These are phyloP conservation scores for Leccinum griseonigrum DNA, from an alignment of 1,284 basidiomycete species.

Conservation along the genomic window DNA sequence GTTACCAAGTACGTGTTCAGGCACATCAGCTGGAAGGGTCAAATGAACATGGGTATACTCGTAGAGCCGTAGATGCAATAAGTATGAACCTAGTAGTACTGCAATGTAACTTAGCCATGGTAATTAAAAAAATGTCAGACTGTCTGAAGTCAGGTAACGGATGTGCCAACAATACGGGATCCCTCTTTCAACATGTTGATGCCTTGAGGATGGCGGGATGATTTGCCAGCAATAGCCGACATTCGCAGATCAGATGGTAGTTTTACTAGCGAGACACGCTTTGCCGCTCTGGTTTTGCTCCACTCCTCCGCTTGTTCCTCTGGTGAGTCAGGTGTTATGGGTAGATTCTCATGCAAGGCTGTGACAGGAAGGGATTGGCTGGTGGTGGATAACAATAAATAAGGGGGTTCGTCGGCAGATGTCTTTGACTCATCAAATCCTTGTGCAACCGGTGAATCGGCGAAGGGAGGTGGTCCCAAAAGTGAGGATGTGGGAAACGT, in stretches of 20 bases:
- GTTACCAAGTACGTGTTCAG: slow-evolving; percentile 5
- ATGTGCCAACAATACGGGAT: background rate
- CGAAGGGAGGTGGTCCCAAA: slow-evolving; percentile 33
- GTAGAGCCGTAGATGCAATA: slow-evolving; percentile 3
- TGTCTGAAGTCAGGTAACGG: slow-evolving; percentile 9
- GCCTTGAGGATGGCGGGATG: slow-evolving; percentile 11
- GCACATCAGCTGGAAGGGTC: background rate
- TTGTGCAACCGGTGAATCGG: slow-evolving; percentile 38
- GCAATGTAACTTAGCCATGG: slow-evolving; percentile 6
- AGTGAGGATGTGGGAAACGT: slow-evolving; percentile 33
- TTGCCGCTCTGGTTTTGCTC: slow-evolving; percentile 79
- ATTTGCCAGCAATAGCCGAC: slow-evolving; percentile 25
- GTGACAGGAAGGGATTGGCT: slow-evolving; percentile 25
- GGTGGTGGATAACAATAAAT: slow-evolving; percentile 32
- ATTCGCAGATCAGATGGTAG: slow-evolving; percentile 59
- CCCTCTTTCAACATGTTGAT: slow-evolving; percentile 11
- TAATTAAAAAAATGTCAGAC: slow-evolving; percentile 4
- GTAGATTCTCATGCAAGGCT: slow-evolving; percentile 44
- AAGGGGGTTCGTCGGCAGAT: slow-evolving; percentile 24
- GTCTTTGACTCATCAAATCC: slow-evolving; percentile 14
- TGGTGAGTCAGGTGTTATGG: slow-evolving; percentile 41
- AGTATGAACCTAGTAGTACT: background rate
- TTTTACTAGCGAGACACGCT: slow-evolving; percentile 77
- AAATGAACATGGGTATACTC: slow-evolving; percentile 11
- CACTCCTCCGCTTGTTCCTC: slow-evolving; percentile 79